Conservation (phyloP, 768 basidiomycete species). For the Tulasnella sp. region DNA sequence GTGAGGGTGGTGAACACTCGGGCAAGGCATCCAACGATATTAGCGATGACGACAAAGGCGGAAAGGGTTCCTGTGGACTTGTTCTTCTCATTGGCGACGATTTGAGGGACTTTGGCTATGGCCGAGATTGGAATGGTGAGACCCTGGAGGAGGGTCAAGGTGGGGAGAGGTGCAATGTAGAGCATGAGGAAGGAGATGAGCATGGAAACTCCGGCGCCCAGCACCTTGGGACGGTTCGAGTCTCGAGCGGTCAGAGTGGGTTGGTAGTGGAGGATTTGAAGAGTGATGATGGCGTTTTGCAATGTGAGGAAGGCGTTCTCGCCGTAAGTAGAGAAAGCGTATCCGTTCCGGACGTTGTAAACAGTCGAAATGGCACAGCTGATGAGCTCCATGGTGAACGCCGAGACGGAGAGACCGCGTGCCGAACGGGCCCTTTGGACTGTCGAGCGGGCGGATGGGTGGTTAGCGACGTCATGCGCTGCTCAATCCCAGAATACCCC, state of each 20-base stretch:
- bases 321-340: conserved; percentile 96
- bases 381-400: conserved; percentile 86
- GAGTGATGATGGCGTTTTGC: conserved; percentile 83
- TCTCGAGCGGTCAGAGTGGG: conserved; percentile 33
- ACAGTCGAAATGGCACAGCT: conserved; percentile 85
- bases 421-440: conserved; percentile 73
- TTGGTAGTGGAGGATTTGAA: conserved; percentile 73
- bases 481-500: conserved; percentile 17
- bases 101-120: conserved; percentile 93
- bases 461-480: conserved; percentile 1
- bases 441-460: conserved; percentile 36
- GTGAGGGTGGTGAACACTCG: conserved; percentile 89
- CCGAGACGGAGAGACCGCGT: conserved; percentile 78
- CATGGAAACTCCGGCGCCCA: conserved; percentile 38
- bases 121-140: conserved; percentile 86
- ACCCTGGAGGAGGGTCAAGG: conserved; percentile 70
- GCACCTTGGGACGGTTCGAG: conserved; percentile 34
- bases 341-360: conserved; percentile 79
- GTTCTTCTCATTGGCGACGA: conserved; percentile 69
- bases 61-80: conserved; percentile 90
- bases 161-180: conserved; percentile 41
- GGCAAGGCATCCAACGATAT: conserved; percentile 84
- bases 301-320: conserved; percentile 92
- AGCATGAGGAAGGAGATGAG: conserved; percentile 41
- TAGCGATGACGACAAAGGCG: conserved; percentile 83